phyloP scores from a whole-genome alignment of 1,284 basidiomycete genomes.

The Ganoderma multipileum region DNA sequence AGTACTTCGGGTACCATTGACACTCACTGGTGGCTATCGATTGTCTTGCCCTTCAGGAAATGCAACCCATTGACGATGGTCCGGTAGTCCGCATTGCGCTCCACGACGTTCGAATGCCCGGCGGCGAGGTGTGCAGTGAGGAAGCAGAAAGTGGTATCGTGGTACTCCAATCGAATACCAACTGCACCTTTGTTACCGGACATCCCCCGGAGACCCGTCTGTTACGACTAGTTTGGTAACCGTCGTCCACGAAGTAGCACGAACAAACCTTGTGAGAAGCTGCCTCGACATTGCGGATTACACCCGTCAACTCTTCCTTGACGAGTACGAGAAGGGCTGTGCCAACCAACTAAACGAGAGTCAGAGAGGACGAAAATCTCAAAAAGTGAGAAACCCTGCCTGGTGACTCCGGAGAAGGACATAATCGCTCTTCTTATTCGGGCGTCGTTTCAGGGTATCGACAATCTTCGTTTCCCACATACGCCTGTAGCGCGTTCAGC shows the following conservation, averaged over 20 bases:
- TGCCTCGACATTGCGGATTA: constrained; percentile 92
- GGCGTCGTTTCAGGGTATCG: constrained; percentile 76
- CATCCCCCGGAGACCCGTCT: constrained; percentile 97
- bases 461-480: constrained; percentile 89
- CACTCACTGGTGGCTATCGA: constrained; percentile 88
- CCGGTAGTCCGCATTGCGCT: constrained; percentile 92
- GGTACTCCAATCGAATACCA: constrained; percentile 89
- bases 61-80: constrained; percentile 87
- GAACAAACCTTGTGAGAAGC: constrained; percentile 82
- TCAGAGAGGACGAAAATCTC: neutral
- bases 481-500: constrained; percentile 53
- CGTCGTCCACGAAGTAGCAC: neutral
- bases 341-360: constrained; percentile 79
- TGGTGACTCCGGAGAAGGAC: constrained; percentile 92
- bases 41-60: constrained; percentile 89
- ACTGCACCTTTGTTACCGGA: constrained; percentile 98
- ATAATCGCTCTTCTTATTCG: constrained; percentile 77
- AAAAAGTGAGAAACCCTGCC: constrained; percentile 46
- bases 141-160: constrained; percentile 94
- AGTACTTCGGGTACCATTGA: neutral
- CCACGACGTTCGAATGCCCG: constrained; percentile 88
- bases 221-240: constrained; percentile 10
- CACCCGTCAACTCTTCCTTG: constrained; percentile 75
- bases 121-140: constrained; percentile 96
- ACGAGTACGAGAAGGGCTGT: constrained; percentile 91